Percentiles rank a stretch among this genome's conserved stretches.
Evolutionary conservation across 257 asterid genomes (phyloP).

Genomic region (Penstemon barbatus): DNA sequence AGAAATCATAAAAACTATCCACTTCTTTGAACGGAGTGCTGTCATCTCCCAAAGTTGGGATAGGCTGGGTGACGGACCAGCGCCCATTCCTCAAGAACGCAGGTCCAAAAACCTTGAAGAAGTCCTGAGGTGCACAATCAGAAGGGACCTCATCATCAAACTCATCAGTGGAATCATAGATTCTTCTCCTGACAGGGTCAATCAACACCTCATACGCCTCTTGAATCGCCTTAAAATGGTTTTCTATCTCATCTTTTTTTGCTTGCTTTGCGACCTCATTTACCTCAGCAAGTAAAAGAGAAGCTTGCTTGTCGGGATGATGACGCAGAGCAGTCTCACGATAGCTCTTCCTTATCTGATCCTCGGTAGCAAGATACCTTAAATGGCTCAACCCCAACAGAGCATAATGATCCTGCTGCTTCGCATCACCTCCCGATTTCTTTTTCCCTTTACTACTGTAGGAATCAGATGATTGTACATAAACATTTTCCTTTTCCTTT

Average conservation of each 20-base stretch:
- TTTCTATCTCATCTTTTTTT: slow-evolving; percentile 91
- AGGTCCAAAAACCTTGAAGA: slow-evolving; percentile 93
- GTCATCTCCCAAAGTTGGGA: slow-evolving; percentile 83
- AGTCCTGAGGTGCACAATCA: slow-evolving; percentile 87
- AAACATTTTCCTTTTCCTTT: slow-evolving; percentile 54
- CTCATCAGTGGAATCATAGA: slow-evolving; percentile 94
- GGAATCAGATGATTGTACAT: slow-evolving; percentile 62
- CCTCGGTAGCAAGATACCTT: slow-evolving; percentile 97
- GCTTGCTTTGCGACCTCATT: slow-evolving; percentile 87
- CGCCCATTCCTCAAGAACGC: slow-evolving; percentile 97
- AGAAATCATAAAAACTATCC: slow-evolving; percentile 75
- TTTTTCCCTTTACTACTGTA: slow-evolving; percentile 87
- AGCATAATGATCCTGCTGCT: slow-evolving; percentile 93
- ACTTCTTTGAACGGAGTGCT: slow-evolving; percentile 61
- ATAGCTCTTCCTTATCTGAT: slow-evolving; percentile 82
- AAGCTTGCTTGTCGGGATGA: slow-evolving; percentile 97
- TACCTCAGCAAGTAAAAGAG: slow-evolving; percentile 77
- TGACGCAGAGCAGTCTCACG: slow-evolving; percentile 88
- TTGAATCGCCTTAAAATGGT: slow-evolving; percentile 85
- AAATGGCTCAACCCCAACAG: slow-evolving; percentile 85
- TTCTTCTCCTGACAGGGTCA: slow-evolving; percentile 89
- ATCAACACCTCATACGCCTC: slow-evolving; percentile 88
- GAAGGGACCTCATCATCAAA: slow-evolving; percentile 92
- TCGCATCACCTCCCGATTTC: slow-evolving; percentile 67
- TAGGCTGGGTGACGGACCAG: slow-evolving; percentile 78